Evolutionary conservation across 1,284 basidiomycete species (phyloP).

Genomic region (Melampsora americana): DNA sequence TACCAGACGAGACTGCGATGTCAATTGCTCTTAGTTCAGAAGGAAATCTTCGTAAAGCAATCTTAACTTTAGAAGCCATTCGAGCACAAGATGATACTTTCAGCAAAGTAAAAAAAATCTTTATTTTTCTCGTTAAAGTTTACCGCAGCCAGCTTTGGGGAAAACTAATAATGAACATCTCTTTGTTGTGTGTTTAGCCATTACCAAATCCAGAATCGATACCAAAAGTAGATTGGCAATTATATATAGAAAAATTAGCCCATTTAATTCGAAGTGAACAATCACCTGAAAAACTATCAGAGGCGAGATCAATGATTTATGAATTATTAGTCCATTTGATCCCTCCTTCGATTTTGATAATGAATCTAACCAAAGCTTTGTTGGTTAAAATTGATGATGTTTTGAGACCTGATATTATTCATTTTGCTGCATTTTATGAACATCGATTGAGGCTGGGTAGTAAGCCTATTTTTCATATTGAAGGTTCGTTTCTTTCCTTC

Average conservation of each 20-base stretch:
- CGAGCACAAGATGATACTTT: constrained; percentile 69
- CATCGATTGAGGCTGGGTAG: constrained; percentile 80
- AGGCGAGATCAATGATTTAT: constrained; percentile 87
- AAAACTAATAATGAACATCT: neutral
- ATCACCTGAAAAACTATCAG: constrained; percentile 82
- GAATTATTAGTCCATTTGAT: constrained; percentile 96
- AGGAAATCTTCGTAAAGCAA: constrained; percentile 90
- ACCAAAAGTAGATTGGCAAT: constrained; percentile 96
- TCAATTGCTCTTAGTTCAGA: constrained; percentile 75
- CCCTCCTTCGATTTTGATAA: constrained; percentile 84
- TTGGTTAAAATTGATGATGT: constrained; percentile 82
- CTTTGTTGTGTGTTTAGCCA: constrained; percentile 56
- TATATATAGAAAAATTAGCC: constrained; percentile 91
- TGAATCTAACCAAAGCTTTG: constrained; percentile 80
- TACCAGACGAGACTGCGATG: constrained; percentile 70
- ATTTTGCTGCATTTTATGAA: constrained; percentile 96
- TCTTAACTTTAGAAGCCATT: constrained; percentile 89
- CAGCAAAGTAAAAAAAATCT: constrained; percentile 12
- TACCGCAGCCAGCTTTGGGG: neutral
- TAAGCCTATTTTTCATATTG: constrained; percentile 93
- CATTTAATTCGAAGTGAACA: constrained; percentile 90
- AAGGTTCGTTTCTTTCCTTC: constrained; percentile 53
- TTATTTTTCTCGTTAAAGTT: neutral
- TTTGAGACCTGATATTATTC: constrained; percentile 83
- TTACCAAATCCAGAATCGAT: constrained; percentile 69